Percentiles rank a stretch among this genome's conserved stretches.
phyloP scores from a whole-genome alignment of 139 green algal genomes.

The Nannochloris sp. region DNA sequence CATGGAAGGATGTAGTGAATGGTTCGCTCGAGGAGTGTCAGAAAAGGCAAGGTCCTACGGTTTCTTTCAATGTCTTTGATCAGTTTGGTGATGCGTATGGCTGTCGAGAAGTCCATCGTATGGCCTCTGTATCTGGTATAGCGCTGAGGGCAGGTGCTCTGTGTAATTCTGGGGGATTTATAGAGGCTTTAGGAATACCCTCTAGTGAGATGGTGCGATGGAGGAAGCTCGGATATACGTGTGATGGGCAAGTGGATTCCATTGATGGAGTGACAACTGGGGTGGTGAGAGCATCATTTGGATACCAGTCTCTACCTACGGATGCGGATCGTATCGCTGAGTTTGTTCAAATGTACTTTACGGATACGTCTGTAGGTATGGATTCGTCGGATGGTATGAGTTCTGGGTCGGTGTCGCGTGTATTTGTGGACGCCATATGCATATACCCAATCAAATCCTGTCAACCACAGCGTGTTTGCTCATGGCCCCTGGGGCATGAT shows the following conservation, averaged over 20 bases:
- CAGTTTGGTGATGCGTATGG: constrained; percentile 63
- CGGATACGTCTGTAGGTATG: neutral
- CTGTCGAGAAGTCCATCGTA: constrained; percentile 46
- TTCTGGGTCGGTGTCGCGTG: neutral
- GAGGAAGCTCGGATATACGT: constrained; percentile 59
- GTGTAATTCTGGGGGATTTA: constrained; percentile 82
- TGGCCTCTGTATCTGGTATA: constrained; percentile 62
- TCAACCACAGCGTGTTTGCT: constrained; percentile 7
- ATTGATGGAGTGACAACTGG: constrained; percentile 57
- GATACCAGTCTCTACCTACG: constrained; percentile 48
- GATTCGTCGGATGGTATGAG: neutral
- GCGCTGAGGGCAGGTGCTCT: constrained; percentile 71
- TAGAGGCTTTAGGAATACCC: constrained; percentile 37
- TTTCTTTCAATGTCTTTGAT: constrained; percentile 76
- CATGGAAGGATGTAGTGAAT: neutral
- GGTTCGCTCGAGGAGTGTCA: neutral
- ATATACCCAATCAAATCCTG: constrained; percentile 93
- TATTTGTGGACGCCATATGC: neutral
- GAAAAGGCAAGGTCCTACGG: constrained; percentile 55
- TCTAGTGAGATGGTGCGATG: neutral
- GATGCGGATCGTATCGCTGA: constrained; percentile 49
- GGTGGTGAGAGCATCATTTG: constrained; percentile 71
- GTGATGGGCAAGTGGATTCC: constrained; percentile 76
- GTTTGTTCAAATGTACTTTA: constrained; percentile 4
- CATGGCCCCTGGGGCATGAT: constrained; percentile 43